Evolutionary conservation across 371 early-diverging fungal genomes (phyloP).

Genomic region (Mortierella sp.): DNA sequence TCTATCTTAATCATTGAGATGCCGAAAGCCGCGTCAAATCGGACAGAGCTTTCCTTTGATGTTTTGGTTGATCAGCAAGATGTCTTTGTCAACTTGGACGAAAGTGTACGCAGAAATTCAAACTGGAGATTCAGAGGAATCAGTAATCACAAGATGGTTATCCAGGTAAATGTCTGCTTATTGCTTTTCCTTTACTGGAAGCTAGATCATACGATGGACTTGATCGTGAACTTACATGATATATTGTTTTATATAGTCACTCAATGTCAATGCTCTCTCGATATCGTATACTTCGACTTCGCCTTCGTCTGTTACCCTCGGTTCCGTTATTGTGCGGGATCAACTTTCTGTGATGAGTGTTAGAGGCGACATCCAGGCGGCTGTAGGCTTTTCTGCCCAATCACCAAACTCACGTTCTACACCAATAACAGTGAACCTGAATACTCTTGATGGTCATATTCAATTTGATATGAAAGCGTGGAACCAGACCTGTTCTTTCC

Average conservation of each 20-base stretch:
- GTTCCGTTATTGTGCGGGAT: constrained; percentile 35
- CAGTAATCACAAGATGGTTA: constrained; percentile 24
- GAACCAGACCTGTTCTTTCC: constrained; percentile 45
- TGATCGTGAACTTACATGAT: background rate
- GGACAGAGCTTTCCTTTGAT: constrained; percentile 28
- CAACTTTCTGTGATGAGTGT: constrained; percentile 41
- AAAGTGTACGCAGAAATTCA: constrained; percentile 22
- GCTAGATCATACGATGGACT: background rate
- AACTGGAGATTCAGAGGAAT: constrained; percentile 32
- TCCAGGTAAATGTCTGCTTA: constrained; percentile 24
- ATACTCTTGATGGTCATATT: constrained; percentile 44
- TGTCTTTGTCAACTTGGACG: constrained; percentile 29
- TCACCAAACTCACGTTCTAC: background rate
- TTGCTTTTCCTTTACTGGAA: background rate
- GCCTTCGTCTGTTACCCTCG: constrained; percentile 22
- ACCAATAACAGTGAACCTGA: constrained; percentile 29
- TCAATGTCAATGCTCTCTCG: constrained; percentile 43
- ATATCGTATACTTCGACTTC: constrained; percentile 36
- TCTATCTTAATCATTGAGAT: constrained; percentile 50
- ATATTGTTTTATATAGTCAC: constrained; percentile 15
- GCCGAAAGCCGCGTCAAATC: constrained; percentile 23
- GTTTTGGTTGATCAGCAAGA: constrained; percentile 42
- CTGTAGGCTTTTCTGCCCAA: constrained; percentile 22
- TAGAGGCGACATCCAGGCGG: constrained; percentile 40
- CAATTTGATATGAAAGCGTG: constrained; percentile 37